Evolutionary conservation across 139 green algal species (phyloP).

Genomic region (Marvania coccoides): DNA sequence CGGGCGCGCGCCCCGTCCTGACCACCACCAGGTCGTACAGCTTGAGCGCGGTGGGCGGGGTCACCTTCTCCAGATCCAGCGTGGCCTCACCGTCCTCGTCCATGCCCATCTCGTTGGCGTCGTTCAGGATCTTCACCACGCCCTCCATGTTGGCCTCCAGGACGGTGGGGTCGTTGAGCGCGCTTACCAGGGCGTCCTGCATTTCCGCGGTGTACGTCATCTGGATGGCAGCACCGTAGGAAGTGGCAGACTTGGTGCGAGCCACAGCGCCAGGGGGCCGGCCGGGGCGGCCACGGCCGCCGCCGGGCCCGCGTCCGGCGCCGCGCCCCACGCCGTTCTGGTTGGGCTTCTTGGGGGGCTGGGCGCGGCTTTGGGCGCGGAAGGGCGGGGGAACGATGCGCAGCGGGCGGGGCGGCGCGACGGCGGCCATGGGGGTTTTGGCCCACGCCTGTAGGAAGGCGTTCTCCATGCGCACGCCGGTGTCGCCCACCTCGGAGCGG

Average conservation of each 20-base stretch:
- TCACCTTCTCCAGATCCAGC: conserved; percentile 21
- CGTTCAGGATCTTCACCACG: conserved; percentile 27
- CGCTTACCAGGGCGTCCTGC: conserved; percentile 14
- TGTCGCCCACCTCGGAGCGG: not conserved
- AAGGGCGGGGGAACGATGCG: not conserved
- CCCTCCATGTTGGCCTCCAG: conserved; percentile 28
- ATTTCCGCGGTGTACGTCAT: conserved; percentile 15
- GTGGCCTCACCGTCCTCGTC: conserved; percentile 28
- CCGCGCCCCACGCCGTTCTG: not conserved
- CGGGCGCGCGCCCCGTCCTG: not conserved
- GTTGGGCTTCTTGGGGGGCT: not conserved
- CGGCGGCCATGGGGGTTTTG: conserved; percentile 1
- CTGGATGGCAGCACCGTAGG: conserved; percentile 18
- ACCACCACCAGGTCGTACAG: conserved; percentile 3
- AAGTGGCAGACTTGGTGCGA: conserved; percentile 14
- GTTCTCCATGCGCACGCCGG: not conserved
- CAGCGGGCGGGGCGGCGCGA: not conserved
- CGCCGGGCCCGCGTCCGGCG: not conserved
- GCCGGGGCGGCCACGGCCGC: not conserved
- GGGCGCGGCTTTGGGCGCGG: too few species aligned
- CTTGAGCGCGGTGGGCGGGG: not conserved
- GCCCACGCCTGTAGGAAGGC: conserved; percentile 1
- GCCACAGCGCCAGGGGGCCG: not conserved
- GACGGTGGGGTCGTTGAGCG: conserved; percentile 14
- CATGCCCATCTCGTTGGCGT: conserved; percentile 23